Conservation (phyloP, 768 basidiomycete species). For the Sarcomyxa edulis region DNA sequence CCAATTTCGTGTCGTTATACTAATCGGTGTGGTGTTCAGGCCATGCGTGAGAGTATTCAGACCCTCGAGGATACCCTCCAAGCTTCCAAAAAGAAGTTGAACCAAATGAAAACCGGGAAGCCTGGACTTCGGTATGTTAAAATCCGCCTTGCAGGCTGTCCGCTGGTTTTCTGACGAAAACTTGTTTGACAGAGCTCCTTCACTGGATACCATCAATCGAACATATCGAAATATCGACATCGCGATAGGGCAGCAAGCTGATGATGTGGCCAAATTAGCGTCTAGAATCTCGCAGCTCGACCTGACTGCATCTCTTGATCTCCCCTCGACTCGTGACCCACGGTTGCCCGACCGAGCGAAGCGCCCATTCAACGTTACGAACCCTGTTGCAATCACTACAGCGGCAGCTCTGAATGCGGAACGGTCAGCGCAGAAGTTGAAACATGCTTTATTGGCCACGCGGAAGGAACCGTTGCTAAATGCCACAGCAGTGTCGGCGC, state of each 20-base stretch:
- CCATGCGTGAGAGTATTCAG: constrained; percentile 66
- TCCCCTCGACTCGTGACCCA: constrained; percentile 28
- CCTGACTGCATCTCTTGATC: constrained; percentile 19
- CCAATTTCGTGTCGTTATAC: neutral
- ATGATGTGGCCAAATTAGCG: constrained; percentile 46
- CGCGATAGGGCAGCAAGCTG: constrained; percentile 57
- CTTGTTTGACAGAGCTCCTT: constrained; percentile 56
- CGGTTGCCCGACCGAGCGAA: constrained; percentile 34
- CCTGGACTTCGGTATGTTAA: constrained; percentile 53
- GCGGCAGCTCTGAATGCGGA: constrained; percentile 83
- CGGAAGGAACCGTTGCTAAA: constrained; percentile 68
- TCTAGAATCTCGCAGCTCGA: constrained; percentile 50
- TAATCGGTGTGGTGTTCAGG: constrained; percentile 29
- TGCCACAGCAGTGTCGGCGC: constrained; percentile 36
- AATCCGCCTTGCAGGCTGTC: neutral
- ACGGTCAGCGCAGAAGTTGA: constrained; percentile 64
- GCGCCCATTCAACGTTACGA: constrained; percentile 42
- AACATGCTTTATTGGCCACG: constrained; percentile 55
- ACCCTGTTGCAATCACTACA: constrained; percentile 66
- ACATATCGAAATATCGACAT: constrained; percentile 83
- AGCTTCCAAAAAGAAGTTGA: constrained; percentile 63
- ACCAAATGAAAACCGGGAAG: constrained; percentile 55
- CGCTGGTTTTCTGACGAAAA: neutral
- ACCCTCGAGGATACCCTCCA: constrained; percentile 76
- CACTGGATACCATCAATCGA: constrained; percentile 79